Base-by-base conservation (phyloP, 306 rosid genomes). In the Cucurbita maxima region DNA sequence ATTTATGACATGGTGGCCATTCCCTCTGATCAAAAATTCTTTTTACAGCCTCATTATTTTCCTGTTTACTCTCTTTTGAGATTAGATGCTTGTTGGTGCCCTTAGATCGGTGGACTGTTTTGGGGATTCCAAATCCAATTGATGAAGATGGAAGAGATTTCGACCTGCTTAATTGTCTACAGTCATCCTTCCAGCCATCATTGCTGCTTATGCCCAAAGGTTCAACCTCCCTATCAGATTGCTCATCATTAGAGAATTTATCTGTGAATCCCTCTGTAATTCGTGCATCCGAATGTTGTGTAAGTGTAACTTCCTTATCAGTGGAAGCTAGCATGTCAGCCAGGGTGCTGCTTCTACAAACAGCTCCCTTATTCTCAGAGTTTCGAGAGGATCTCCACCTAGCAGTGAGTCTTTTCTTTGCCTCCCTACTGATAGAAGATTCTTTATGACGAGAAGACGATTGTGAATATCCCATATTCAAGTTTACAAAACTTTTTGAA, bases 121-220 rank as follows among this genome's bases (percentile, higher is more conserved):
- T 86, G 30, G 91, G 84, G 82, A 86, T 87, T 78, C 86, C 94
- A 79, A 81, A 86, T 25, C 73, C 84, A 71, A 77, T 80, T 67
- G 90, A 82, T 56, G 95, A 89, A 76, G 92, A 77, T 53, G 97
- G 96, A 81, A 89, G 92, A 76, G 99, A 94, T 76, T 64, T 90
- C 15, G 96, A 86, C 73, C 92, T 89, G 6, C 91, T 76, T 81
- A 88, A 81, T 75, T 82, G 81, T 40, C 78, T 78, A 72, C 62
- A 82, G n/a, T 77, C 90, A 76, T 85, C 87, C 86, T 85, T 94
- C 97, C 97, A 90, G 69, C 99, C 99, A 81, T 94, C 99, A 79
- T 86, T 87, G 69, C 96, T 94, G 86, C 99, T 91, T 74, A 94
- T 94, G 64, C 99, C 99, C 76, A 91, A 77, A 62, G 99, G 99